Percentiles rank a stretch among this genome's conserved stretches.
These are phyloP conservation scores for Mucuna pruriens DNA, from an alignment of 306 rosid species.

Conservation along the genomic window DNA sequence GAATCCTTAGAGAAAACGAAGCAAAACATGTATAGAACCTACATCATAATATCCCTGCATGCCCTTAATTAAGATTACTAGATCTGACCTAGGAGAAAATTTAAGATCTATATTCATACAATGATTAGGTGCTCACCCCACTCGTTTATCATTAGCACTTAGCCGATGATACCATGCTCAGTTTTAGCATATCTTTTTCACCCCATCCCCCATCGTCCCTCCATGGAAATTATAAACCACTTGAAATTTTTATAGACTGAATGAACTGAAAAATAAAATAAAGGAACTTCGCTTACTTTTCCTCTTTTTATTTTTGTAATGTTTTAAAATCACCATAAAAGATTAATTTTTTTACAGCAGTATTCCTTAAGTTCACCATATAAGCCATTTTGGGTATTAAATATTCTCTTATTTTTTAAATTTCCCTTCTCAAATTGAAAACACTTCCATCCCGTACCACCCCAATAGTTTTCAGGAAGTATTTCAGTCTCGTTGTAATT, in stretches of 20 bases:
- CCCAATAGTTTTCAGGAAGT: neutral
- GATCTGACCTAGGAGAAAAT: conserved; percentile 8
- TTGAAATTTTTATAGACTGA: neutral
- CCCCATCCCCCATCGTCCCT: too few species aligned
- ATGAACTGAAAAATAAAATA: neutral
- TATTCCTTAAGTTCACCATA: neutral
- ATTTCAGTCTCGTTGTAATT: neutral
- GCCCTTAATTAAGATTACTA: conserved; percentile 26
- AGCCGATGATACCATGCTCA: neutral
- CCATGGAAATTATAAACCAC: too few species aligned
- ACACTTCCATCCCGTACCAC: neutral
- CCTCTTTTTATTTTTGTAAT: neutral
- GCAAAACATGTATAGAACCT: conserved; percentile 21
- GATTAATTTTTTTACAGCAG: neutral
- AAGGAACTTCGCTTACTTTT: neutral
- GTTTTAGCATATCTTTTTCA: neutral
- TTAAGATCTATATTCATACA: neutral
- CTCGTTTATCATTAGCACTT: neutral
- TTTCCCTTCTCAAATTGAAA: neutral
- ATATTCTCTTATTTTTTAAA: neutral
- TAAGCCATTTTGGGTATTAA: neutral
- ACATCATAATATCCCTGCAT: conserved; percentile 37
- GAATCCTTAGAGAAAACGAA: conserved; percentile 42
- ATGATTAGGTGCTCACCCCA: conserved; percentile 10
- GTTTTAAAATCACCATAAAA: neutral